A percentile compares a stretch with the other conserved stretches of the same genome.
These are phyloP conservation scores for Claviceps purpurea DNA, from an alignment of 2,329 filamentous ascomycete genomes.

Conservation along the genomic window DNA sequence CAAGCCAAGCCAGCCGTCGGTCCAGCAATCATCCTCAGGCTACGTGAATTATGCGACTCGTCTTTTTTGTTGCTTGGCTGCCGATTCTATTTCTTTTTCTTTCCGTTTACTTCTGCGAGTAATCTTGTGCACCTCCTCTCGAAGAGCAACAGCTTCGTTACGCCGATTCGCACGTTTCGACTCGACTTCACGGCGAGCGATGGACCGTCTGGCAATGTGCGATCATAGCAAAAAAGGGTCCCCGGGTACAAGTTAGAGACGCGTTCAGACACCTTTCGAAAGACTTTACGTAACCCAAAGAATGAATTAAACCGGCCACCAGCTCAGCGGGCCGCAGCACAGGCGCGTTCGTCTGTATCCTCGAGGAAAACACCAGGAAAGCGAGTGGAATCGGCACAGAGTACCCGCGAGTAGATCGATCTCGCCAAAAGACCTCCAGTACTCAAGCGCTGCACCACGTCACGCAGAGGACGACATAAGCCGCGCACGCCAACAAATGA, in stretches of 20 bases:
- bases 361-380: conserved; percentile 12
- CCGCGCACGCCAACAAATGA: neutral
- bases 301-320: neutral
- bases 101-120: neutral
- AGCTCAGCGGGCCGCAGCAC: neutral
- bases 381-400: conserved; percentile 43
- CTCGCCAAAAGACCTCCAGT: neutral
- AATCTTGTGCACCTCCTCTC: neutral
- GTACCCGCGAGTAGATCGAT: conserved; percentile 21
- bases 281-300: too few relatives aligned
- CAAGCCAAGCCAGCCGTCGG: conserved; percentile 22
- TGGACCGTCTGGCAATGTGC: neutral
- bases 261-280: too few relatives aligned
- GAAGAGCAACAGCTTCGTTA: neutral
- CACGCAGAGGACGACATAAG: neutral
- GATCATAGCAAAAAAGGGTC: neutral
- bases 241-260: neutral
- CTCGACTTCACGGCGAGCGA: neutral
- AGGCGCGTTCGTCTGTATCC: neutral
- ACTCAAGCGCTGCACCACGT: neutral
- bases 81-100: neutral
- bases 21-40: conserved; percentile 8
- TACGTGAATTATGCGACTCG: neutral
- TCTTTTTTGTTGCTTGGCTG: neutral
- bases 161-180: neutral